Evolutionary conservation across 2,329 filamentous ascomycete species (phyloP).

Genomic region (Microdochium nivale): DNA sequence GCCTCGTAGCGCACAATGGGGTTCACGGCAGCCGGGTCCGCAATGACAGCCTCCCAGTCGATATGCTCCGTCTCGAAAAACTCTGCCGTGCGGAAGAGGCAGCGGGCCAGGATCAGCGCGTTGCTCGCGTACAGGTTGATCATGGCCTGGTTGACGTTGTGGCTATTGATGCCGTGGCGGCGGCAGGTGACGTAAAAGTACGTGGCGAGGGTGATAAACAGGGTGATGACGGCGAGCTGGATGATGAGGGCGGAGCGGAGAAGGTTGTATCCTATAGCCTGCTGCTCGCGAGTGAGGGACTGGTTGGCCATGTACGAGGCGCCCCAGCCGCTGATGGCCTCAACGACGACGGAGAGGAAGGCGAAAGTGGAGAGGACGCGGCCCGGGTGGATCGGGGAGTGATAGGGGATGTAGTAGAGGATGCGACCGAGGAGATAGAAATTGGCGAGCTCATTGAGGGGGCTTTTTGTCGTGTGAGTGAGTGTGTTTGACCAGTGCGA

Average conservation of each 20-base stretch:
- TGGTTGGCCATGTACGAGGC: constrained; percentile 38
- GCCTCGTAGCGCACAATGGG: constrained; percentile 46
- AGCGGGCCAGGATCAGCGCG: constrained; percentile 39
- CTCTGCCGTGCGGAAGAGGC: constrained; percentile 50
- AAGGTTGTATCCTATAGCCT: constrained; percentile 33
- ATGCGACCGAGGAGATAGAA: constrained; percentile 49
- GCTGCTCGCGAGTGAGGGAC: constrained; percentile 24
- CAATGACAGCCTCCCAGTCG: constrained; percentile 26
- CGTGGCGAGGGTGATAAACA: constrained; percentile 38
- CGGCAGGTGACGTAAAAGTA: constrained; percentile 38
- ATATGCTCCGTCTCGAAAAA: constrained; percentile 41
- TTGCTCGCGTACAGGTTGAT: constrained; percentile 42
- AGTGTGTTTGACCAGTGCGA: no score
- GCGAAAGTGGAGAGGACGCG: constrained; percentile 32
- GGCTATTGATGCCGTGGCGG: constrained; percentile 21
- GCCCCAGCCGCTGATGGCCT: constrained; percentile 38
- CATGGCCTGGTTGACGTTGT: constrained; percentile 26
- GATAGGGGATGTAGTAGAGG: constrained; percentile 48
- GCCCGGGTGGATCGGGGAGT: constrained; percentile 36
- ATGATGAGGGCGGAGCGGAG: constrained; percentile 42
- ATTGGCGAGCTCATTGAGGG: constrained; percentile 46
- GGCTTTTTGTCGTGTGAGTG: no score
- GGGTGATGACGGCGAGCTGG: constrained; percentile 42
- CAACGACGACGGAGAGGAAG: constrained; percentile 34
- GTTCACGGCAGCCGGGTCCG: constrained; percentile 26